Base-by-base conservation (phyloP, 2,329 filamentous ascomycete genomes). In the Coniella vitis region DNA sequence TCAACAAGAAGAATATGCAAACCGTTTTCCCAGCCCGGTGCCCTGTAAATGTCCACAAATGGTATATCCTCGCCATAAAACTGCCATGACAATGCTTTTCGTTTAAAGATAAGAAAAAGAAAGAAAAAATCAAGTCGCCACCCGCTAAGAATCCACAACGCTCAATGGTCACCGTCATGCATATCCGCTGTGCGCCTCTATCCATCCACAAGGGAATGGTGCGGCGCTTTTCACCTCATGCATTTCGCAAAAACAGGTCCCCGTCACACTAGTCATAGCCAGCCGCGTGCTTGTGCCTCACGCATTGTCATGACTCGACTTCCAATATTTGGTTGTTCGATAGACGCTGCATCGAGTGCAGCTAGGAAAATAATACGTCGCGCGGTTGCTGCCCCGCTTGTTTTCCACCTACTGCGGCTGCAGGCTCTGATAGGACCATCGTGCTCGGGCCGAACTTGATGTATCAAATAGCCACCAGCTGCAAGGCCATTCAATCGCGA, bases 31-130 rank as follows among this genome's bases (percentile, higher is more conserved):
- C 22, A 19, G 29, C 38, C 38, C n/a, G 16, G 4, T 41, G 22
- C 35, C 10, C 39, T 31, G 39, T 36, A 37, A 40, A 45, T 50
- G 39, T 47, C 44, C 20, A 42, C 38, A 20, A 45, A 40, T 53
- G 51, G 48, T 53, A 53, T 53, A 51, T 19, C 48, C 51, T 16
- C n/a, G 8, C 13, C 38, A 48, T 48, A 25, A 14, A 45, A 42
- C 43, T 47, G 44, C 45, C 51, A 8, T 37, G 44, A 22, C 51
- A 53, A 53, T 53, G 51, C 48, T 51, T 12, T 16, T 14, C 22
- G 20, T 3, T 17, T 20, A 38, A 37, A 22, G 17, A 14, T 22
- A 40, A 31, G 13, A 17, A 25, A 0, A 25, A 22, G n/a, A 36
- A 3, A 20, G 16, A n/a, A 36, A 21, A 35, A 3, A 19, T 29